A percentile compares a stretch with the other conserved stretches of the same genome.
Evolutionary conservation across 106 monocot genomes (phyloP).

Genomic region (Phalaenopsis equestris): DNA sequence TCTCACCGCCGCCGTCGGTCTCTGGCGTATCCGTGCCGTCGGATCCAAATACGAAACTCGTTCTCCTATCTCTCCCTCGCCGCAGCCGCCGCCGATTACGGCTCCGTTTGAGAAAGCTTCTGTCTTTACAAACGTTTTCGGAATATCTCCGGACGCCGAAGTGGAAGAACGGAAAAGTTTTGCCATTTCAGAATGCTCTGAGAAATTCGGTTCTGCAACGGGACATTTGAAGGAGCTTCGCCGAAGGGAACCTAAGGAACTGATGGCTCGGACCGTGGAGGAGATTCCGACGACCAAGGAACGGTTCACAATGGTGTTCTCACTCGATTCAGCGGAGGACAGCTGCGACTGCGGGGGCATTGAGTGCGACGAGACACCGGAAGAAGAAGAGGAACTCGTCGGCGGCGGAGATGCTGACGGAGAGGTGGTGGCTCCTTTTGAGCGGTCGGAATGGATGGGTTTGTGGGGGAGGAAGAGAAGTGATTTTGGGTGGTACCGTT

Average conservation of each 20-base stretch:
- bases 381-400: neutral
- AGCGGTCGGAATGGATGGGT: neutral
- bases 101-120: too few species aligned
- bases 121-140: too few species aligned
- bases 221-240: too few species aligned
- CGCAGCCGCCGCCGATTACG: neutral
- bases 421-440: neutral
- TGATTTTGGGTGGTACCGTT: constrained; percentile 40
- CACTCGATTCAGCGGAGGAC: neutral
- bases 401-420: neutral
- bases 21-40: constrained; percentile 22
- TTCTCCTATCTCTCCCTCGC: neutral
- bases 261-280: neutral
- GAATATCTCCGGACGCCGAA: too few species aligned
- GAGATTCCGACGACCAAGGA: constrained; percentile 12
- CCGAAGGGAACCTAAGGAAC: neutral
- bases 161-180: too few species aligned
- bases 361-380: neutral
- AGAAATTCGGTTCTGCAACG: too few species aligned
- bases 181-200: too few species aligned
- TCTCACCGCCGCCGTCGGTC: constrained; percentile 25
- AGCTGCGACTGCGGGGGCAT: too few species aligned
- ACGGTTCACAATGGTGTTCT: constrained; percentile 33
- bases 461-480: neutral
- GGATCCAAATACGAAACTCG: neutral